Evolutionary conservation across 805 yeast genomes (phyloP).

Genomic region (Suhomyces pyralidae): DNA sequence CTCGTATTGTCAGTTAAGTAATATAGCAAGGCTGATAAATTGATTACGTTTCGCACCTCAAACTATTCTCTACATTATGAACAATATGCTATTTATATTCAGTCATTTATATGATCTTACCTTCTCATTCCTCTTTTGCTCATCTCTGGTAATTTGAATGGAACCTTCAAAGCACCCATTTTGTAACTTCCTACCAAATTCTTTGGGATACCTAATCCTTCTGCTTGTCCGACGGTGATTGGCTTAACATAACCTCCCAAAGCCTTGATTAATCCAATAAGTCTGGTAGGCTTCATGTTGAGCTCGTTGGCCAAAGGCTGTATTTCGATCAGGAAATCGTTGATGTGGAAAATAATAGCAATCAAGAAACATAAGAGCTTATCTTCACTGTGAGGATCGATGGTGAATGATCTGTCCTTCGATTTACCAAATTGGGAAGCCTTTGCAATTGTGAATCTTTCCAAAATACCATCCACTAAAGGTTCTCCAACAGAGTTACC

Average conservation of each 20-base stretch:
- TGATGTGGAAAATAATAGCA: slow-evolving; percentile 69
- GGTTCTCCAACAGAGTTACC: slow-evolving; percentile 66
- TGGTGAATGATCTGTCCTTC: slow-evolving; percentile 70
- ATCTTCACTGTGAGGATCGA: slow-evolving; percentile 89
- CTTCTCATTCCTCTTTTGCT: slow-evolving; percentile 47
- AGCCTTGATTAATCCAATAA: slow-evolving; percentile 67
- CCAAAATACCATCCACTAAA: slow-evolving; percentile 67
- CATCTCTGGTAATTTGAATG: slow-evolving; percentile 84
- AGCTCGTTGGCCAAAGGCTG: slow-evolving; percentile 83
- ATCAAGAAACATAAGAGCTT: slow-evolving; percentile 77
- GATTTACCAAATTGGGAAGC: slow-evolving; percentile 67
- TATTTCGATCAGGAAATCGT: slow-evolving; percentile 69
- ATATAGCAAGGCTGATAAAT: neutral
- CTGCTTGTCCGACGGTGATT: slow-evolving; percentile 71
- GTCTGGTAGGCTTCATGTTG: slow-evolving; percentile 71
- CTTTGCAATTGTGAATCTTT: slow-evolving; percentile 65
- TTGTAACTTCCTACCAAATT: slow-evolving; percentile 61
- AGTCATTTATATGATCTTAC: neutral
- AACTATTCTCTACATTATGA: neutral
- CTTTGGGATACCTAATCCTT: slow-evolving; percentile 65
- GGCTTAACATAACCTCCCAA: slow-evolving; percentile 79
- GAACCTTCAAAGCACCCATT: slow-evolving; percentile 81
- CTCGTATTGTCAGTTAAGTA: neutral
- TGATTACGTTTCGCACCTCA: neutral
- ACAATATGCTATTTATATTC: neutral